phyloP scores from a whole-genome alignment of 108 stramenopile species.

The Conticribra guillardii region DNA sequence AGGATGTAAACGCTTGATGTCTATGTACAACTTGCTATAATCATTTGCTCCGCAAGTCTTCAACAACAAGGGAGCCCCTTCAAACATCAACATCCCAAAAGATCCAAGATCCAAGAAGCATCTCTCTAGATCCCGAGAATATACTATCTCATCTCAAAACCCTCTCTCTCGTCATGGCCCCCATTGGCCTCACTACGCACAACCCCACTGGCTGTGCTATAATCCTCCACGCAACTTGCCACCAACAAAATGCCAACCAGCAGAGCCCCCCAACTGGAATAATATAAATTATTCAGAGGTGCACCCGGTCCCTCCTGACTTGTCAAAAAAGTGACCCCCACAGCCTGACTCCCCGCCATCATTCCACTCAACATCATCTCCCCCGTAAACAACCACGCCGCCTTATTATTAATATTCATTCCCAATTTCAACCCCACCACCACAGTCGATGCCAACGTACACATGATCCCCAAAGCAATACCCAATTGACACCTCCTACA shows the following conservation, averaged over 20 bases:
- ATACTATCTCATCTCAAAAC: conserved; percentile 21
- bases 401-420: conserved; percentile 38
- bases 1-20: too few species aligned
- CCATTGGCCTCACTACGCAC: conserved; percentile 12
- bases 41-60: too few species aligned
- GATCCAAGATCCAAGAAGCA: too few species aligned
- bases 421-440: conserved; percentile 75
- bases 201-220: conserved; percentile 28
- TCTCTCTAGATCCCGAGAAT: too few species aligned
- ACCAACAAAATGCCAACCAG: conserved; percentile 33
- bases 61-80: too few species aligned
- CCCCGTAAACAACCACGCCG: conserved; percentile 59
- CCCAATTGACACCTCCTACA: conserved; percentile 77
- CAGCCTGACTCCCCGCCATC: conserved; percentile 59
- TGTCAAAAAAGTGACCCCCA: conserved; percentile 69
- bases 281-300: conserved; percentile 82
- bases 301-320: conserved; percentile 72
- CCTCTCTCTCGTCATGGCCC: conserved; percentile 21
- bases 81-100: too few species aligned
- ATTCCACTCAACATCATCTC: conserved; percentile 62
- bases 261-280: conserved; percentile 74
- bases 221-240: conserved; percentile 53
- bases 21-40: too few species aligned
- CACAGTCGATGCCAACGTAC: conserved; percentile 49
- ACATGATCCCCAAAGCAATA: conserved; percentile 66